Base-by-base conservation (phyloP, 176 grass and related monocot genomes). In the Panicum miliaceum region DNA sequence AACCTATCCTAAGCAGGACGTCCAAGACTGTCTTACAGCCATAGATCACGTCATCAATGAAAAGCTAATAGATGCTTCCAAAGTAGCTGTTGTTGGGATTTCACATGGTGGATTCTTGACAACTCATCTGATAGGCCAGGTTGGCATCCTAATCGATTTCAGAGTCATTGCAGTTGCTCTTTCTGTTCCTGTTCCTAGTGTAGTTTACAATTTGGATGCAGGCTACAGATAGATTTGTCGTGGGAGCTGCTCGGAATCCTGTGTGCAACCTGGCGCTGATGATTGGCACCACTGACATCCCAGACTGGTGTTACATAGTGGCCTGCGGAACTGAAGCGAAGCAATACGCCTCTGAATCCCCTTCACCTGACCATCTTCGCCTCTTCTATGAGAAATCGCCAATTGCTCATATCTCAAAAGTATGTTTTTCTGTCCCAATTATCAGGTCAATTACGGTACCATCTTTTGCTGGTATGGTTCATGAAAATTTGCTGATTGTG, bases 101-200 rank as follows among this genome's bases (percentile, higher is more conserved):
- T 95, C 92, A 22, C 93, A 95, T 35, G 93, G 91, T 76, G 96
- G 93, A 71, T 98, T 98, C 79, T 92, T 98, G 78, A 87, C 96
- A 69, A 90, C 92, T 64, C 92, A 98, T 85, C 85, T 98, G 18
- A 86, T 98, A 11, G 93, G 91, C 51, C 96, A 98, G 93, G 96
- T 95, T 86, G 73, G 71, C 74, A 47, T 77, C 37, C 3, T 59
- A 77, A 68, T 46, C 47, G 36, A 27, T 73, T 50, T 74, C 11
- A 36, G 36, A 84, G 53, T 32, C 26, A 29, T 48, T 27, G 6
- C 56, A 82, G 19, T 57, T 61, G 6, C 16, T 20, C 3, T 58
- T 34, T 56, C 8, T 26, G 10, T 81, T 71, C 23, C 72, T 86
- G 10, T 54, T 77, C 23, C 26, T 16, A 35, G 38, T 80, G 48